Conservation (phyloP, 441 rosid species). For the Erodium moschatum region DNA sequence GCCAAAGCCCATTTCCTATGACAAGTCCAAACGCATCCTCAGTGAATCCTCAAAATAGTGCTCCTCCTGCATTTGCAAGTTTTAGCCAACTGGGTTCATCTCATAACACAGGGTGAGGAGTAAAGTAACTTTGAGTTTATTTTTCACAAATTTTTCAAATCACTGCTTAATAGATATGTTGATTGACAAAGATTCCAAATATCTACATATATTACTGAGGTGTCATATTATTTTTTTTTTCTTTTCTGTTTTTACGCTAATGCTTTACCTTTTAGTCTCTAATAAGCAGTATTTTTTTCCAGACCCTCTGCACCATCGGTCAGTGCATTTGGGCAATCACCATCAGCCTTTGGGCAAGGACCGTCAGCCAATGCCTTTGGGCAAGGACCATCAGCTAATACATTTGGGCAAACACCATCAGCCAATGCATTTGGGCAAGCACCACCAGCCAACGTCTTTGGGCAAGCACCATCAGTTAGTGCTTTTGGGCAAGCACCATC, state of each 20-base stretch:
- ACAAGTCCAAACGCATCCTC: constrained; percentile 29
- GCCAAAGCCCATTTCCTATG: constrained; percentile 31
- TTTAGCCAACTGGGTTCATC: constrained; percentile 49
- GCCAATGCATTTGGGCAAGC: not conserved
- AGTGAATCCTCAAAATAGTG: constrained; percentile 34
- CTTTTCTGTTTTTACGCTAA: not conserved
- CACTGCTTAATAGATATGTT: no score
- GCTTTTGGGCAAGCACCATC: constrained; percentile 1
- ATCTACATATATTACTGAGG: constrained; percentile 1
- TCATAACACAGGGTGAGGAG: constrained; percentile 33
- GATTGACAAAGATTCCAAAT: not conserved
- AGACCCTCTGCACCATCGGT: constrained; percentile 26
- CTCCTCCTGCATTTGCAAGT: constrained; percentile 45
- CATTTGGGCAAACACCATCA: not conserved
- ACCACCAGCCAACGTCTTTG: not conserved
- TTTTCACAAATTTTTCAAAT: not conserved
- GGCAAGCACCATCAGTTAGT: not conserved
- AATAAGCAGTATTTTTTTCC: constrained; percentile 17
- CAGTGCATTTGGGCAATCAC: not conserved
- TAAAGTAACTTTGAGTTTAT: constrained; percentile 29
- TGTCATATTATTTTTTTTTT: not conserved
- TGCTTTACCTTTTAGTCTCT: constrained; percentile 10
- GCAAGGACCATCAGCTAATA: not conserved
- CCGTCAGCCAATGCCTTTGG: not conserved
- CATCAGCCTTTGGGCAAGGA: not conserved